Base-by-base conservation (phyloP, 2,329 filamentous ascomycete genomes). In the Microdochium bolleyi region DNA sequence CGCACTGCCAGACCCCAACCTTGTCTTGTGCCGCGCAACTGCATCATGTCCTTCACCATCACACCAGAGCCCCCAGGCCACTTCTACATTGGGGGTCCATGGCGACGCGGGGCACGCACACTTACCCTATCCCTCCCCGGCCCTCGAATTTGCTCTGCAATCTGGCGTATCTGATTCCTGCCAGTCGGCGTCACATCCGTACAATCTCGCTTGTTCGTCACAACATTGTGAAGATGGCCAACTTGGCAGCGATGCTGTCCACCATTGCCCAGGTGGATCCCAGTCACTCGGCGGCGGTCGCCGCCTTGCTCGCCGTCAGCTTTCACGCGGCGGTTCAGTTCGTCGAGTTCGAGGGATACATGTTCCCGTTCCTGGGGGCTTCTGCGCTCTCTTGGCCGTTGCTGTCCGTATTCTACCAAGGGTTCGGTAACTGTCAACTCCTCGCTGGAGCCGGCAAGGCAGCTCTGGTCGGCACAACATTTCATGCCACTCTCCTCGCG, bases 401-500 rank as follows among this genome's bases (percentile, higher is more conserved):
- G 16, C 50, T 49, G 2, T 24, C 2, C 9, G 46, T 13, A 9
- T 22, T 16, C 27, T 51, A 19, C 48, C 50, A 5, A 11, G 34
- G 16, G 13, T 46, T 46, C 19, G 41, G 41, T 19, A 13, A 22
- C 19, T 11, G 22, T 24, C 8, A 10, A 4, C 16, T 19, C 9
- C n/a, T 24, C 3, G 16, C 9, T 7, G 41, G 13, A 7, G 9
- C 9, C 7, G 41, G 41, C 3, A 46, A 24, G 19, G n/a, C 41
- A 7, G 41, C 21, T 11, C 19, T 57, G 4, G 30, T 53, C 11
- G 49, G 24, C 9, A 48, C 27, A 1, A 49, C 50, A 13, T 58
- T 62, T 50, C 55, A 57, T 19, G 8, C 10, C 5, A 55, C 59
- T 1, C 50, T 64, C 14, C 56, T 61, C 53, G 44, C 59, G n/a